Evolutionary conservation across 1,139 yeast species (phyloP).

Genomic region (Groenewaldozyma sp.): DNA sequence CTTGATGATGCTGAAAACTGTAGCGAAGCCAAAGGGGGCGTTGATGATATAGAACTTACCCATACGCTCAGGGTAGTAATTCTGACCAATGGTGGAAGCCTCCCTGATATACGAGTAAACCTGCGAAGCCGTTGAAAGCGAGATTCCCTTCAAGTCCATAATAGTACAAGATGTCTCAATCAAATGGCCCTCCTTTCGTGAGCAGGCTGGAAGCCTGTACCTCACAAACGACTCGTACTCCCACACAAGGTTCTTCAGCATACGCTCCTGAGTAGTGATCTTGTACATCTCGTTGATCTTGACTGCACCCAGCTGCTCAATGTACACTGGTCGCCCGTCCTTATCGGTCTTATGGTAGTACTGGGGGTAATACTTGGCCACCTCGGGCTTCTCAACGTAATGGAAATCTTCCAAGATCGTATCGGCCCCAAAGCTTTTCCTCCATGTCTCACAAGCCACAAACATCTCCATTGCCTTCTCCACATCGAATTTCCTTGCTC

Average conservation of each 20-base stretch:
- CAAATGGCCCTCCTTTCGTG: slow-evolving; percentile 66
- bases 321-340: slow-evolving; percentile 93
- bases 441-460: slow-evolving; percentile 83
- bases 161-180: slow-evolving; percentile 96
- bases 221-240: slow-evolving; percentile 87
- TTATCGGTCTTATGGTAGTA: slow-evolving; percentile 95
- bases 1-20: slow-evolving; percentile 85
- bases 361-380: slow-evolving; percentile 88
- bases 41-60: slow-evolving; percentile 93
- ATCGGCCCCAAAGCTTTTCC: slow-evolving; percentile 76
- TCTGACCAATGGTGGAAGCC: slow-evolving; percentile 91
- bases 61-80: slow-evolving; percentile 99
- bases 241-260: slow-evolving; percentile 94
- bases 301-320: slow-evolving; percentile 88
- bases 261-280: slow-evolving; percentile 89
- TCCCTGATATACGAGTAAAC: slow-evolving; percentile 84
- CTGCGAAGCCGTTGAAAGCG: slow-evolving; percentile 71
- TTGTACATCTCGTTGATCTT: slow-evolving; percentile 86
- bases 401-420: slow-evolving; percentile 80
- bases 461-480: slow-evolving; percentile 75
- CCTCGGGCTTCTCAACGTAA: slow-evolving; percentile 82
- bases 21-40: slow-evolving; percentile 95
- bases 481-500: slow-evolving; percentile 92
- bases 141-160: slow-evolving; percentile 89
- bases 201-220: slow-evolving; percentile 87